Evolutionary conservation across 2,329 filamentous ascomycete species (phyloP), one percentile per base, ranked within the genome.

Genomic region (Xylariaceae sp.): DNA sequence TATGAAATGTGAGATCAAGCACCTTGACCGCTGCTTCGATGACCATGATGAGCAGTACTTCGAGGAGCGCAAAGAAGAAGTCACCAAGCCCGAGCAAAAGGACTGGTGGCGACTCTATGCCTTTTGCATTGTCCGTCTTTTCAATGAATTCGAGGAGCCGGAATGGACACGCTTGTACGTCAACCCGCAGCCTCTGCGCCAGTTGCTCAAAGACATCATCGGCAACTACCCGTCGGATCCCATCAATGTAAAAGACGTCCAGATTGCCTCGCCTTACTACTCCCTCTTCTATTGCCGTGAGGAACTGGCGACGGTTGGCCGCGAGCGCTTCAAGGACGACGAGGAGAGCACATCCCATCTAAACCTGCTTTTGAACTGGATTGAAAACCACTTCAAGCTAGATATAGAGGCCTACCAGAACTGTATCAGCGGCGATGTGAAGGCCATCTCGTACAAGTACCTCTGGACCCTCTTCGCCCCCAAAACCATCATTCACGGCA

Each of bases 381-480:
- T 67, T 56, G 58, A 66, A 39, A 60, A 63, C 39, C 65, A 67
- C 19, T 67, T 71, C 41, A 60, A 59, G 50, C 58, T 58, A 1
- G 61, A 63, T 12, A 67, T 67, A 32, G 56, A 62, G 26, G 65
- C 67, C 31, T 60, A 66, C 49, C 57, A 66, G 9, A 59, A 56
- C 9, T 65, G 63, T 46, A 50, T 68, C 39, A 56, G 59, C 4
- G 60, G 62, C 11, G 59, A 62, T 4, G 35, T 66, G 31, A 64
- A 62, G 30, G 60, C 65, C 6, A 64, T 68, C 32, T 45, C 59
- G 3, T 67, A 64, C 48, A 62, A 66, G 11, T 52, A 66, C 30
- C 50, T 70, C 9, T 70, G 69, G 70, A 67, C 66, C 0, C 41
- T 68, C 7, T 70, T 67, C 57, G 51, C 55, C n/a, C 64, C 67